Base-by-base conservation (phyloP, 805 yeast species). In the Ogataea ramenticola region DNA sequence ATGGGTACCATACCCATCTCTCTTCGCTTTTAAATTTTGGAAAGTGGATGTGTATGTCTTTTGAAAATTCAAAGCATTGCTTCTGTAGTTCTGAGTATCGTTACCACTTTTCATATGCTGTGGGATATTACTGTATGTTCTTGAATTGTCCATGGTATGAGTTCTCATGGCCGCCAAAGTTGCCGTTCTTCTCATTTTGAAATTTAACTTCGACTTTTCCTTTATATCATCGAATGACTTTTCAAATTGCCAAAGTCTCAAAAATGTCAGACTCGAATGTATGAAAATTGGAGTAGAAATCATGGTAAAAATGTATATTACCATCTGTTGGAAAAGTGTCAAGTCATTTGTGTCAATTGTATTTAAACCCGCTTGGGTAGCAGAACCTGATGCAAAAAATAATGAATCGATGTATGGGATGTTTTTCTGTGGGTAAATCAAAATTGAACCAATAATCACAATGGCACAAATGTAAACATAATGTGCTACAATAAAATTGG, bases 351-450 rank as follows among this genome's bases (percentile, higher is more conserved):
- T 50, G 53, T 88, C 78, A 21, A 86, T 69, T 0, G 96, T 83
- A 58, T 88, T 89, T 44, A 93, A 66, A 1, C 99, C 99, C 0
- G 96, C 95, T 58, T 91, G 96, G 1, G 98, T 88, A 1, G 82
- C 65, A 0, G 93, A 79, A 11, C 95, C 91, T 11, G 81, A 68
- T 0, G 89, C 74, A 44, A 86, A 67, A 60, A 91, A 86, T 30
- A 93, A 65, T 1, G 84, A 79, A 66, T 93, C 98, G 38, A 86
- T 82, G 60, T 91, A 93, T 9, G 56, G 43, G 33, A 74, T 57
- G 55, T 83, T 81, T 43, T 71, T 72, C n/a, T 74, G 72, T 0
- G 96, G 96, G 54, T 82, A 91, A 34, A 93, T 62, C 43, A 91
- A 55, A 30, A 90, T 73, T 0, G 97, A 87, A 1, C 86, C 79